Evolutionary conservation across 2,329 filamentous ascomycete genomes (phyloP).

Genomic region (Aspergillus floridensis): DNA sequence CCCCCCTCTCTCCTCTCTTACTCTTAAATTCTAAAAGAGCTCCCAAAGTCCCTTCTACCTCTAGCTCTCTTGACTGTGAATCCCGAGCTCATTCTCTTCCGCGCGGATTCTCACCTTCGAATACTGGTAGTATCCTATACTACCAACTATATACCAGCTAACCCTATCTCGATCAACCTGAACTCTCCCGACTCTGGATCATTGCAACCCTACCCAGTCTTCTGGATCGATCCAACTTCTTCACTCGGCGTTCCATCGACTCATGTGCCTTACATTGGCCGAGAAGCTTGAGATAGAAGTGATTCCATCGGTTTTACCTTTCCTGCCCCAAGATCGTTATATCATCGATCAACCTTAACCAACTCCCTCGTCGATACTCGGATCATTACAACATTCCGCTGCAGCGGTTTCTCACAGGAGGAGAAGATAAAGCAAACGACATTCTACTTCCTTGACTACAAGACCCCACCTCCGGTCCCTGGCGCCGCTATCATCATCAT

Average conservation of each 20-base stretch:
- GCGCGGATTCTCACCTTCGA: background rate
- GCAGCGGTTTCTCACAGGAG: background rate
- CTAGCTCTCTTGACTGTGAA: background rate
- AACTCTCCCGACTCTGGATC: background rate
- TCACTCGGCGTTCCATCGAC: background rate
- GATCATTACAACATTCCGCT: conserved; percentile 11
- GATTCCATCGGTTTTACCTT: conserved; percentile 5
- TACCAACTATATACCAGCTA: background rate
- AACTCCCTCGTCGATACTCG: conserved; percentile 5
- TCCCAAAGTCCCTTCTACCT: background rate
- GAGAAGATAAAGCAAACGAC: conserved; percentile 7
- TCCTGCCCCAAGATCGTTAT: conserved; percentile 10
- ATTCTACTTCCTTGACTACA: background rate
- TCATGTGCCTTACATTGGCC: background rate
- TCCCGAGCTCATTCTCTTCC: background rate
- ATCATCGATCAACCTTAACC: conserved; percentile 18
- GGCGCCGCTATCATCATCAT: background rate
- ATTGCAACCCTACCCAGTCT: background rate
- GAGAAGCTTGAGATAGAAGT: background rate
- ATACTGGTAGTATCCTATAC: background rate
- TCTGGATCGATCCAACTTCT: background rate
- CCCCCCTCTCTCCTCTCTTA: background rate
- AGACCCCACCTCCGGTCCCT: background rate
- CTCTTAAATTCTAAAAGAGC: background rate
- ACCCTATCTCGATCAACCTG: background rate